Conservation (phyloP, 305 asterid genomes). For the Fraxinus platypoda region DNA sequence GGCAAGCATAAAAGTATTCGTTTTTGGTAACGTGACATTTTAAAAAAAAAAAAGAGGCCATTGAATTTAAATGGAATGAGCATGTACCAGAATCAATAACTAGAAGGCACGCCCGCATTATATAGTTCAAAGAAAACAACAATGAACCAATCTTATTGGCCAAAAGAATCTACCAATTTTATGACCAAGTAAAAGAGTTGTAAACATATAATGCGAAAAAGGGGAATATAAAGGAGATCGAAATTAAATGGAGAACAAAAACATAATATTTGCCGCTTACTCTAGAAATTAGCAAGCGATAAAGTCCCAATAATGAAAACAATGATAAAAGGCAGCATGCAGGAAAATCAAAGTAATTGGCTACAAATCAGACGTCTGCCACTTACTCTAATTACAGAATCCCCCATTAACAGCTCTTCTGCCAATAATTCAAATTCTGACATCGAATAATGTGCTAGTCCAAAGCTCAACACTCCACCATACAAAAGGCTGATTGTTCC, state of each 20-base stretch:
- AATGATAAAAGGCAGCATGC: conserved; percentile 7
- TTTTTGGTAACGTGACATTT: neutral
- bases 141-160: neutral
- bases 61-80: neutral
- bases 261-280: neutral
- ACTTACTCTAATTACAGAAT: conserved; percentile 80
- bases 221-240: neutral
- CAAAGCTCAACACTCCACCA: conserved; percentile 84
- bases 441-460: conserved; percentile 86
- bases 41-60: neutral
- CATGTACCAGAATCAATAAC: neutral
- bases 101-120: neutral
- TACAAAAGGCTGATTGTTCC: conserved; percentile 89
- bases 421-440: conserved; percentile 96
- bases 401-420: conserved; percentile 97
- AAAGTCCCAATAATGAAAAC: neutral
- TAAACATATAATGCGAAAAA: neutral
- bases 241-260: neutral
- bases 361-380: neutral
- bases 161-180: neutral
- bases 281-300: neutral
- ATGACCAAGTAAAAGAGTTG: neutral
- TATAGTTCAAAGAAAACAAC: neutral
- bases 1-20: neutral
- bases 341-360: conserved; percentile 9